phyloP scores from a whole-genome alignment of 352 stramenopile species.

The Phytophthora megakarya region DNA sequence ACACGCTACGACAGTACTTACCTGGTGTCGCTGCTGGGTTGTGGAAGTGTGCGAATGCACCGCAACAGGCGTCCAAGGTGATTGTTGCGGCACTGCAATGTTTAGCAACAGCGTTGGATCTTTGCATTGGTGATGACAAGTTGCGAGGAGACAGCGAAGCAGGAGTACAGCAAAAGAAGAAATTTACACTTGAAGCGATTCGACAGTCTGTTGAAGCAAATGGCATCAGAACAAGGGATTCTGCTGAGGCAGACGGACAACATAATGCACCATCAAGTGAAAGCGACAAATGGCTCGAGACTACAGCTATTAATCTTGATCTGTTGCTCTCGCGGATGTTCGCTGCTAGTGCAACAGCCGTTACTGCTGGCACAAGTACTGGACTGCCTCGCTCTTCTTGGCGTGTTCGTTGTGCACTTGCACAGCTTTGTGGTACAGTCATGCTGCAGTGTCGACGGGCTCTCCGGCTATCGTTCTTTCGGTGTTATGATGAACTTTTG shows the following conservation, averaged over 20 bases:
- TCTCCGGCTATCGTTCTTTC: slow-evolving; percentile 69
- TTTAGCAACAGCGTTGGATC: slow-evolving; percentile 38
- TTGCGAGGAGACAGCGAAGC: slow-evolving; percentile 3
- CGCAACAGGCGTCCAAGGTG: slow-evolving; percentile 70
- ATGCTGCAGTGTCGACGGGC: slow-evolving; percentile 54
- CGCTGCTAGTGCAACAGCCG: slow-evolving; percentile 28
- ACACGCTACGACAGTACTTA: slow-evolving; percentile 67
- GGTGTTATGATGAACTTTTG: slow-evolving; percentile 80
- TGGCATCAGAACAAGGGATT: neutral
- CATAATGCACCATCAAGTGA: slow-evolving; percentile 1
- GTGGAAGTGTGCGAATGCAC: slow-evolving; percentile 69
- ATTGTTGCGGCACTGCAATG: slow-evolving; percentile 64
- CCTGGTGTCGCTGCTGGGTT: slow-evolving; percentile 67
- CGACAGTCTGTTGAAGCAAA: slow-evolving; percentile 26
- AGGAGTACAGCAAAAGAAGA: slow-evolving; percentile 19
- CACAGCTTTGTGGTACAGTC: slow-evolving; percentile 63
- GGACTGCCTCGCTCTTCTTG: slow-evolving; percentile 55
- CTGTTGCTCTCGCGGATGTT: slow-evolving; percentile 69
- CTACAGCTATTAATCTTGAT: slow-evolving; percentile 67
- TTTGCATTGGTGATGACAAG: slow-evolving; percentile 42
- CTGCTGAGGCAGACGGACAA: neutral
- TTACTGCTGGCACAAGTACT: slow-evolving; percentile 30
- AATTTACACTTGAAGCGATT: slow-evolving; percentile 41
- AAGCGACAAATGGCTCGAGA: slow-evolving; percentile 55
- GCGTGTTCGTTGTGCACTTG: slow-evolving; percentile 63